Evolutionary conservation across 805 yeast genomes (phyloP).

Genomic region (Sugiyamaella floridensis): DNA sequence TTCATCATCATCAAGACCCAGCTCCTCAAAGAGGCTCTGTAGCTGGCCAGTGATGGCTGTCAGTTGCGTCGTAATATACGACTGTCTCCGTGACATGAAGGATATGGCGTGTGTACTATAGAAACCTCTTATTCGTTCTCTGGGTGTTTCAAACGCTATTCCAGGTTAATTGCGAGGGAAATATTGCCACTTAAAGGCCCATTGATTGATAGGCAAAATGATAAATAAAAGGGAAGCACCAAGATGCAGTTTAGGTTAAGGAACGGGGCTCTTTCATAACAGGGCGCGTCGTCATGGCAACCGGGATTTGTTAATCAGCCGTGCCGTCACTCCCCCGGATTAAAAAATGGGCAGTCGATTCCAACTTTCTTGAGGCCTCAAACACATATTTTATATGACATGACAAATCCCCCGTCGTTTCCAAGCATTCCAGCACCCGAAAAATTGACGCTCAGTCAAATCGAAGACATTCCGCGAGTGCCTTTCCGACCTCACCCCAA

Average conservation of each 20-base stretch:
- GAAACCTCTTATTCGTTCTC: neutral
- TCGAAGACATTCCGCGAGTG: neutral
- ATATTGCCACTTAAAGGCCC: too few relatives aligned
- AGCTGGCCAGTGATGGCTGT: slow-evolving; percentile 22
- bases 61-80: slow-evolving; percentile 24
- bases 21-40: slow-evolving; percentile 23
- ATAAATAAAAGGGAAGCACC: neutral
- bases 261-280: neutral
- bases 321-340: too few relatives aligned
- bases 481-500: neutral
- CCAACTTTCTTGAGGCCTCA: neutral
- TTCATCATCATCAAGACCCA: slow-evolving; percentile 18
- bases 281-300: neutral
- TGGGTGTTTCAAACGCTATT: too few relatives aligned
- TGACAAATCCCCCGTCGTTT: neutral
- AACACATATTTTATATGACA: neutral
- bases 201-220: neutral
- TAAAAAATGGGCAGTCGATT: too few relatives aligned
- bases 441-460: neutral
- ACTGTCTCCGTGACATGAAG: slow-evolving; percentile 11
- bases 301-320: too few relatives aligned
- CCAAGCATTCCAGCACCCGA: neutral
- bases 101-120: neutral
- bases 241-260: neutral
- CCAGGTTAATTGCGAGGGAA: too few relatives aligned